Percentiles rank a stretch among this genome's conserved stretches.
Conservation (phyloP, 768 basidiomycete species). For the Gelatoporia subvermispora region DNA sequence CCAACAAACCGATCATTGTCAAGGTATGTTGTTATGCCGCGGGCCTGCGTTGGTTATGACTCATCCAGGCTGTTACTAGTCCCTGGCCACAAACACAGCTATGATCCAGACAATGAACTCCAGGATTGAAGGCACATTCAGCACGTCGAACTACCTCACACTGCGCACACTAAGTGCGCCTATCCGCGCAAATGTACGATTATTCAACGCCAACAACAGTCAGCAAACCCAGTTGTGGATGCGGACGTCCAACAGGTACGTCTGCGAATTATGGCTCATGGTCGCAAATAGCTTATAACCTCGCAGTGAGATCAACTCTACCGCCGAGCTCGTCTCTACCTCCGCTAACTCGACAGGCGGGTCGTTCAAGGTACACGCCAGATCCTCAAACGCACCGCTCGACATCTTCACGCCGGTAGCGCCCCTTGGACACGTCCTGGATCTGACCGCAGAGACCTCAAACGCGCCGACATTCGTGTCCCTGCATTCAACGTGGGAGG, state of each 20-base stretch:
- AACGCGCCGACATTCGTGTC: constrained; percentile 30
- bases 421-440: constrained; percentile 31
- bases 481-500: constrained; percentile 35
- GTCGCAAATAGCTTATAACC: too few species aligned
- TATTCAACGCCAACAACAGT: constrained; percentile 26
- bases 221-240: constrained; percentile 29
- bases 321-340: constrained; percentile 12
- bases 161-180: constrained; percentile 31
- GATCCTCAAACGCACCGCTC: constrained; percentile 30
- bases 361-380: constrained; percentile 26
- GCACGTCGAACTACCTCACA: constrained; percentile 20
- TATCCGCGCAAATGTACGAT: constrained; percentile 30
- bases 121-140: constrained; percentile 33
- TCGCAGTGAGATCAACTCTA: constrained; percentile 13
- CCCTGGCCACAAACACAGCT: constrained; percentile 21
- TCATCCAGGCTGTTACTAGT: too few species aligned
- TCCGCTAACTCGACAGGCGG: constrained; percentile 18
- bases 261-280: too few species aligned
- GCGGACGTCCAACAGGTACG: constrained; percentile 41
- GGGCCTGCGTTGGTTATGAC: too few species aligned
- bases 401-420: constrained; percentile 26
- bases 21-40: constrained; percentile 22
- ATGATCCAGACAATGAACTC: constrained; percentile 29
- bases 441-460: constrained; percentile 23
- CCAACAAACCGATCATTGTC: constrained; percentile 24